Conservation (phyloP, 805 yeast species). For the Metschnikowia cerradonensis region DNA sequence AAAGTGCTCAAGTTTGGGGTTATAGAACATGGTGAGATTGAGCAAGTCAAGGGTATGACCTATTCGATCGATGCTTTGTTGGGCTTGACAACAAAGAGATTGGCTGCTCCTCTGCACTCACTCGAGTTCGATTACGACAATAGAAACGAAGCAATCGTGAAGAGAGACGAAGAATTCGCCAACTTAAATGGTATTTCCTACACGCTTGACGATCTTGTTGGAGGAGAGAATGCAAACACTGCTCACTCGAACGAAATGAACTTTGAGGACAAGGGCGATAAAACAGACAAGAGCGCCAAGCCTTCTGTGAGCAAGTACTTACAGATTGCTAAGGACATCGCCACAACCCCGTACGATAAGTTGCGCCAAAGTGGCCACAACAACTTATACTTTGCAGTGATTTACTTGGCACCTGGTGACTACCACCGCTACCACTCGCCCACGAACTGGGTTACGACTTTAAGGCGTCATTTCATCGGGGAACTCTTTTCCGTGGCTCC, state of each 20-base stretch:
- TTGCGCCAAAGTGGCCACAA: slow-evolving; percentile 39
- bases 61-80: slow-evolving; percentile 84
- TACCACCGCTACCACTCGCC: slow-evolving; percentile 98
- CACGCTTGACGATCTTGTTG: slow-evolving; percentile 64
- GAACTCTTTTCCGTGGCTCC: slow-evolving; percentile 96
- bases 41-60: slow-evolving; percentile 95
- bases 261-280: slow-evolving; percentile 67
- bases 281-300: slow-evolving; percentile 36
- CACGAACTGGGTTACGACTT: slow-evolving; percentile 88
- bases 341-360: slow-evolving; percentile 29
- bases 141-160: slow-evolving; percentile 40
- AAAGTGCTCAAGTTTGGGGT: slow-evolving; percentile 80
- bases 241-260: slow-evolving; percentile 45
- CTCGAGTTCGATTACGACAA: slow-evolving; percentile 42
- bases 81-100: slow-evolving; percentile 51
- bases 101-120: slow-evolving; percentile 55
- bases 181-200: slow-evolving; percentile 68
- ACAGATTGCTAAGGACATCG: slow-evolving; percentile 40
- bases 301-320: slow-evolving; percentile 33
- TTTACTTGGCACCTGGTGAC: slow-evolving; percentile 96
- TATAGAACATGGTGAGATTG: slow-evolving; percentile 79
- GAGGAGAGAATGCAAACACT: slow-evolving; percentile 43
- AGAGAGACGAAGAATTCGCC: slow-evolving; percentile 72
- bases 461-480: slow-evolving; percentile 93
- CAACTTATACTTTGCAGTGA: slow-evolving; percentile 79